Percentiles rank a stretch among this genome's conserved stretches.
phyloP scores from a whole-genome alignment of 192 early-diverging fungal genomes.

The Coemansia guatemalensis region DNA sequence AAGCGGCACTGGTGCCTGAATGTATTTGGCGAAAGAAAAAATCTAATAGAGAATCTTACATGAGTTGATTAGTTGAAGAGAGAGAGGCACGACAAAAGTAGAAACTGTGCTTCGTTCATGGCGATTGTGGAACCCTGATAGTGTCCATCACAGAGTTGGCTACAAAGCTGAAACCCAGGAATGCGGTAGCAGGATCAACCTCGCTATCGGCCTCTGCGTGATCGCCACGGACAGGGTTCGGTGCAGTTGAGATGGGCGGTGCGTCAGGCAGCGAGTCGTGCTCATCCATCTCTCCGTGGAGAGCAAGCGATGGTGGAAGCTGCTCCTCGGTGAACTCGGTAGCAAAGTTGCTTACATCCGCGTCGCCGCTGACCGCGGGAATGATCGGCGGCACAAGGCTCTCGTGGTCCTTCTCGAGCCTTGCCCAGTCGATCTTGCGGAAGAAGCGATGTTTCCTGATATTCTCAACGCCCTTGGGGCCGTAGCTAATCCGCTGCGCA shows the following conservation, averaged over 20 bases:
- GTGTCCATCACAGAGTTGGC: constrained; percentile 51
- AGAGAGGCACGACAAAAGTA: neutral
- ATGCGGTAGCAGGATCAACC: constrained; percentile 49
- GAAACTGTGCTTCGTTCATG: neutral
- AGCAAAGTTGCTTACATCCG: constrained; percentile 81
- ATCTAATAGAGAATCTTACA: neutral
- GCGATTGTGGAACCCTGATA: neutral
- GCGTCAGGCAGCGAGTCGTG: constrained; percentile 11
- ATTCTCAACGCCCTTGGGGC: constrained; percentile 26
- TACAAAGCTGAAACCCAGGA: constrained; percentile 52
- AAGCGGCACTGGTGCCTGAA: neutral
- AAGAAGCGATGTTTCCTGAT: constrained; percentile 69
- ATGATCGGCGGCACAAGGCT: constrained; percentile 65
- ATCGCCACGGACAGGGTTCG: neutral
- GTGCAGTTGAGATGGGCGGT: neutral
- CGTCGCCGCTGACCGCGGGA: constrained; percentile 58
- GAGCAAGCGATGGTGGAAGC: constrained; percentile 35
- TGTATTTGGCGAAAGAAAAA: neutral
- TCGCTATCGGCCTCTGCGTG: constrained; percentile 8
- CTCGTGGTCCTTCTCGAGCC: constrained; percentile 50
- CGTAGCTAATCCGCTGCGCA: constrained; percentile 57
- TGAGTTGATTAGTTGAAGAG: neutral
- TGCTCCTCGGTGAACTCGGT: constrained; percentile 66
- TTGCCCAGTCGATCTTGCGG: constrained; percentile 71
- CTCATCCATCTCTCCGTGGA: neutral